A percentile compares a stretch with the other conserved stretches of the same genome.
Evolutionary conservation across 768 basidiomycete species (phyloP).

Genomic region (Suillus discolor): DNA sequence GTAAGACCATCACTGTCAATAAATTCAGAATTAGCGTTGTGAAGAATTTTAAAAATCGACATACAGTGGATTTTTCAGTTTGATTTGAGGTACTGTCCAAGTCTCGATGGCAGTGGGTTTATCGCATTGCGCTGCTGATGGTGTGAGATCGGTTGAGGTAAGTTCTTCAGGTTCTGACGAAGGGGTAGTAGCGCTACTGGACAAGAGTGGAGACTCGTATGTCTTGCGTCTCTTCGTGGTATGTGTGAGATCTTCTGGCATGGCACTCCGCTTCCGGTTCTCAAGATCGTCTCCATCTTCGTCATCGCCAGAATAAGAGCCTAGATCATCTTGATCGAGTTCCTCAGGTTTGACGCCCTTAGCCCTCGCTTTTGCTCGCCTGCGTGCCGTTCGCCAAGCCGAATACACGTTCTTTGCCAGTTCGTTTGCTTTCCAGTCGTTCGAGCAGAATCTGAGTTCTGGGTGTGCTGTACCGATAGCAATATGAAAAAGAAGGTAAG

Average conservation of each 20-base stretch:
- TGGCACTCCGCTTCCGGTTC: not conserved
- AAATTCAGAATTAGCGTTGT: no score
- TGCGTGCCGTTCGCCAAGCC: not conserved
- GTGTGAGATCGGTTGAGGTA: no score
- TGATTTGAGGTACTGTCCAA: no score
- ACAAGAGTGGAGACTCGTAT: no score
- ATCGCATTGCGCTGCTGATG: no score
- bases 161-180: no score
- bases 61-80: no score
- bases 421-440: not conserved
- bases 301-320: not conserved
- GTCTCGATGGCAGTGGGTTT: no score
- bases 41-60: no score
- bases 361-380: not conserved
- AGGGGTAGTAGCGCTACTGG: no score
- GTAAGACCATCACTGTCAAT: no score
- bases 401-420: not conserved
- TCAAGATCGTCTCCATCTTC: not conserved
- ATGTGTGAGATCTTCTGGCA: not conserved
- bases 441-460: not conserved
- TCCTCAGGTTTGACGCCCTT: not conserved
- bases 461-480: not conserved
- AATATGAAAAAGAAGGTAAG: not conserved
- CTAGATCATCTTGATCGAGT: not conserved
- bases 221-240: not conserved